Conservation (phyloP, 1,139 yeast species). For the Hyphopichia pseudoburtonii region DNA sequence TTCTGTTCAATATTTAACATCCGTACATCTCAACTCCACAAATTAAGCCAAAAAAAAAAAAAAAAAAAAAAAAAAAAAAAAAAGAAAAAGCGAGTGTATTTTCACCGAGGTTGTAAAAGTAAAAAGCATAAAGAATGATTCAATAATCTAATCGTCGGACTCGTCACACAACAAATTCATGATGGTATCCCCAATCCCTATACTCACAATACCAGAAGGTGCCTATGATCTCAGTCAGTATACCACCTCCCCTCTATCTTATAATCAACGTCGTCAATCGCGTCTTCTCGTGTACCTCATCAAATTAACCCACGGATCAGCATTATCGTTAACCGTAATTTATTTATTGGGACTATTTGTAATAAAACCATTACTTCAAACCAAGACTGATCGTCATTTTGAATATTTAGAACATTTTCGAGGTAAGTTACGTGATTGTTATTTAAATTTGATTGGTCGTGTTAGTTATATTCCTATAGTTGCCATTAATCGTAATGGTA, state of each 20-base stretch:
- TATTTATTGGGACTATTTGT: conserved; percentile 35
- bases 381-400: conserved; percentile 27
- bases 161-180: no score
- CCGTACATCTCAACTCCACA: neutral
- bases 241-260: conserved; percentile 9
- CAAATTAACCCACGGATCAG: conserved; percentile 38
- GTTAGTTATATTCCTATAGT: conserved; percentile 45
- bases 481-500: conserved; percentile 30
- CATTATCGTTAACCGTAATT: conserved; percentile 26
- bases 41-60: neutral
- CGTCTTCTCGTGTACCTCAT: conserved; percentile 28
- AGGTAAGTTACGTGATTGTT: conserved; percentile 35
- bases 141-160: no score
- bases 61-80: no score
- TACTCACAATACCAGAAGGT: conserved; percentile 44
- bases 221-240: conserved; percentile 38
- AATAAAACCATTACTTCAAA: conserved; percentile 38
- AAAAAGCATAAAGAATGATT: neutral
- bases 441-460: conserved; percentile 32
- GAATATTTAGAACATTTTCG: conserved; percentile 39
- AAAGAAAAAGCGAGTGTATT: neutral
- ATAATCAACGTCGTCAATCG: conserved; percentile 23
- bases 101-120: neutral
- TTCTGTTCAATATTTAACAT: no score
- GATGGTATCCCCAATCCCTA: conserved; percentile 34